Evolutionary conservation across 2,329 filamentous ascomycete species (phyloP).

Genomic region (Alternaria sp.): DNA sequence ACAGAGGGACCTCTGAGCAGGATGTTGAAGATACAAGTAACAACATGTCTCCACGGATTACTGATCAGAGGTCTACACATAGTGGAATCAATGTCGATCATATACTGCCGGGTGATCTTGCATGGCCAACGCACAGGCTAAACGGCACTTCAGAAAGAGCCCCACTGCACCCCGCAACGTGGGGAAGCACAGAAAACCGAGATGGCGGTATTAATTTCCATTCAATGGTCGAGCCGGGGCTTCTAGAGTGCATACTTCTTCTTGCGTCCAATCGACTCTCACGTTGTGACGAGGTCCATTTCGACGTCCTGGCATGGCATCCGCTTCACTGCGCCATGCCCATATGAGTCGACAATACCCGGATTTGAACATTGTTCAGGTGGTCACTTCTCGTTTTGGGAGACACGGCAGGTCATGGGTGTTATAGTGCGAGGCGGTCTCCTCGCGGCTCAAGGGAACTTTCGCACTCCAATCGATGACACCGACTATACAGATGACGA

Average conservation of each 20-base stretch:
- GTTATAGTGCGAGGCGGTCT: constrained; percentile 22
- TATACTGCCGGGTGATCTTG: constrained; percentile 30
- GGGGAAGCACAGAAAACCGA: constrained; percentile 21
- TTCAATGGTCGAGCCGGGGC: constrained; percentile 14
- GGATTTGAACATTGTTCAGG: constrained; percentile 12
- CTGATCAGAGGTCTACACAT: background rate
- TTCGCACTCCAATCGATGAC: constrained; percentile 13
- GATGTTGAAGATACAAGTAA: background rate
- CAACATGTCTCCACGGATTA: constrained; percentile 1
- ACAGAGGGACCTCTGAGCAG: background rate
- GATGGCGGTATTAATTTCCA: constrained; percentile 26
- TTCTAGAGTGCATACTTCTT: constrained; percentile 11
- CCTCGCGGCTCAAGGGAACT: constrained; percentile 35
- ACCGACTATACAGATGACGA: background rate
- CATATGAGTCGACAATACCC: constrained; percentile 12
- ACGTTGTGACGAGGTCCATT: background rate
- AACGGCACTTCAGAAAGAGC: constrained; percentile 30
- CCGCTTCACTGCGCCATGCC: constrained; percentile 4
- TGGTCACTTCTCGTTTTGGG: constrained; percentile 12
- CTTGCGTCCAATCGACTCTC: constrained; percentile 12
- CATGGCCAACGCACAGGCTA: constrained; percentile 35
- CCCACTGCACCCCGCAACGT: constrained; percentile 38
- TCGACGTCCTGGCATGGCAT: background rate
- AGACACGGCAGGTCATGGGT: constrained; percentile 19
- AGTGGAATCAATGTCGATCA: constrained; percentile 10